Evolutionary conservation across 1,284 basidiomycete species (phyloP).

Genomic region (Ceratobasidium sp.): DNA sequence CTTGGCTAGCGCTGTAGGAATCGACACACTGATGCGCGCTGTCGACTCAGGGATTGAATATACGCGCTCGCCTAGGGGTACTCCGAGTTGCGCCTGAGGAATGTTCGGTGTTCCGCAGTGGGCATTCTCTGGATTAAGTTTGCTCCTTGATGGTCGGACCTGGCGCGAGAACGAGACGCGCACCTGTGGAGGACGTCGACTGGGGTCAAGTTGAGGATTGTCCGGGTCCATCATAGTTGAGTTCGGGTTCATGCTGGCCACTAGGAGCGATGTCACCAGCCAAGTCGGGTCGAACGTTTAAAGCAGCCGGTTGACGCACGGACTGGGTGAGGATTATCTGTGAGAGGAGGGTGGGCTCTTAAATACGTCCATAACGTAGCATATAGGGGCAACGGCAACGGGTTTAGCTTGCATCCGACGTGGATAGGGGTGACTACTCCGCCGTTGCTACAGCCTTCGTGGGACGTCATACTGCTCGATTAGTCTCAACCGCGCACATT

Average conservation of each 20-base stretch:
- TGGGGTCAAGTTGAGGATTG: not conserved
- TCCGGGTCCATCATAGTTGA: too few species aligned
- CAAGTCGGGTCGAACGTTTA: not conserved
- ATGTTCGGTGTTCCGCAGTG: not conserved
- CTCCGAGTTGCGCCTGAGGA: not conserved
- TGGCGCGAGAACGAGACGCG: slow-evolving; percentile 23
- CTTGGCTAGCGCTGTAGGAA: slow-evolving; percentile 68
- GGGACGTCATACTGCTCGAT: slow-evolving; percentile 3
- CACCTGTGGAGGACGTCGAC: not conserved
- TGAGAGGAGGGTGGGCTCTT: not conserved
- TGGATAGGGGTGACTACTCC: slow-evolving; percentile 2
- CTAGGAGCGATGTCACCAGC: not conserved
- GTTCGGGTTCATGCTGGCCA: too few species aligned
- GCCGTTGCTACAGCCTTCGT: not conserved
- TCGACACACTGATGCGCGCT: slow-evolving; percentile 49
- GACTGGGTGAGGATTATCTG: not conserved
- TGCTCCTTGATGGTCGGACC: slow-evolving; percentile 6
- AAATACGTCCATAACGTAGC: not conserved
- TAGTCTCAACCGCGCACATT: slow-evolving; percentile 7
- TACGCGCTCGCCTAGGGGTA: slow-evolving; percentile 27
- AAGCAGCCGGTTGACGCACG: too few species aligned
- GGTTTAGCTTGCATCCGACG: not conserved
- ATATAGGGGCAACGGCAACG: slow-evolving; percentile 4
- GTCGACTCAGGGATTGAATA: slow-evolving; percentile 23
- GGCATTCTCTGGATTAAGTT: not conserved